Evolutionary conservation across 2,329 filamentous ascomycete genomes (phyloP), one percentile per base, ranked within the genome.

Genomic region (Diaporthe caulivora): DNA sequence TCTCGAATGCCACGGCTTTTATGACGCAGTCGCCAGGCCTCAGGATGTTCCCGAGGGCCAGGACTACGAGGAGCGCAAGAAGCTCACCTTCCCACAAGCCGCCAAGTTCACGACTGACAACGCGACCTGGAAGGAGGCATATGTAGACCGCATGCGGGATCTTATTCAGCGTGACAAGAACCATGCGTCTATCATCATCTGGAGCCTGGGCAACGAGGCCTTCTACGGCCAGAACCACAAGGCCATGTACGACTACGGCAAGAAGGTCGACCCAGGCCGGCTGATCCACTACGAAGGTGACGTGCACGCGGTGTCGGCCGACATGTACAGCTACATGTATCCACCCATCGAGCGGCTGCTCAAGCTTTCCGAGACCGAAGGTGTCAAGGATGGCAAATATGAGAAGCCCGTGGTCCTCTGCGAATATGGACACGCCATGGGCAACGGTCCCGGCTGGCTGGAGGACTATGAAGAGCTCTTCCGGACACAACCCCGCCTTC

Each of bases 201-300:
- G 93, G 93, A 92, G 90, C 60, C 84, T 94, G 0, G 93, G 92
- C 0, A 94, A 94, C 77, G 92, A 94, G 79, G 89, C 92, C 0
- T 94, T 93, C 78, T 94, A 93, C 77, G 92, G 92, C 0, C 83
- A 84, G 11, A 94, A 94, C 78, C 91, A 92, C 78, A 86, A 85
- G 58, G 89, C 88, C 44, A 94, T 94, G 92, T 91, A 91, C 76
- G 82, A 91, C 4, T 92, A 88, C 79, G 86, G 87, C 65, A 91
- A 90, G 74, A 73, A 82, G 1, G 82, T 86, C n/a, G 92, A 94
- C 76, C 84, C 87, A 0, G 87, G 86, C 0, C 84, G 92, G 8
- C 86, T 88, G 0, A 84, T 93, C 0, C 92, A 94, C 79, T 93
- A 93, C 77, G 92, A 93, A 79, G 90, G 89, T 1, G 92, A 93